Percentiles rank a stretch among this genome's conserved stretches.
phyloP scores from a whole-genome alignment of 2,329 filamentous ascomycete genomes.

The Colletotrichum graminicola region DNA sequence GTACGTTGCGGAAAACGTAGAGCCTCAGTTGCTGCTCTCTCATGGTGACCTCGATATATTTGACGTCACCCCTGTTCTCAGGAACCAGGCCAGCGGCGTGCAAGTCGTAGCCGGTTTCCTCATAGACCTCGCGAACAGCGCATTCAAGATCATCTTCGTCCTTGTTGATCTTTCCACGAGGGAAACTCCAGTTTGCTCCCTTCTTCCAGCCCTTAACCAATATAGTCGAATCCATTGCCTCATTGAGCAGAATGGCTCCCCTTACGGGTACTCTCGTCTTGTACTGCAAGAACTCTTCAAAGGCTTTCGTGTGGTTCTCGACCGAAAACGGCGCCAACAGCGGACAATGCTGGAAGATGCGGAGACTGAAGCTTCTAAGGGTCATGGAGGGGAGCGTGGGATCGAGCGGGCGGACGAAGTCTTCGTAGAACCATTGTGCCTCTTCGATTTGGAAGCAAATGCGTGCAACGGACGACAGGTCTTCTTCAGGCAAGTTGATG shows the following conservation, averaged over 20 bases:
- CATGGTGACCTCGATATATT: conserved; percentile 90
- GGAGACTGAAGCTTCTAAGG: conserved; percentile 85
- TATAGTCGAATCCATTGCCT: conserved; percentile 93
- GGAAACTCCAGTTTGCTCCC: conserved; percentile 95
- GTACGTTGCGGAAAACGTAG: conserved; percentile 91
- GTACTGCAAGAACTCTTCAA: conserved; percentile 92
- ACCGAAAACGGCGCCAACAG: conserved; percentile 84
- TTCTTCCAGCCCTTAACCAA: conserved; percentile 99
- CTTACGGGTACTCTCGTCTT: conserved; percentile 95
- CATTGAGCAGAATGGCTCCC: conserved; percentile 92
- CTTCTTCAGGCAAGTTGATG: conserved; percentile 93
- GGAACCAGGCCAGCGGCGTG: conserved; percentile 80
- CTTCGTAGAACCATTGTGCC: conserved; percentile 99
- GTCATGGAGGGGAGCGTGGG: conserved; percentile 86
- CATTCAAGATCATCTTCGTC: conserved; percentile 95
- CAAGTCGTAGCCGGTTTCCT: conserved; percentile 94
- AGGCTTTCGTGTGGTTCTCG: conserved; percentile 83
- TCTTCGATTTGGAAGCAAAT: conserved; percentile 99
- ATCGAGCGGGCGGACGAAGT: conserved; percentile 94
- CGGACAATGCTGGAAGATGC: conserved; percentile 95
- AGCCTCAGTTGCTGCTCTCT: conserved; percentile 92
- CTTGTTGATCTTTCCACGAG: conserved; percentile 97
- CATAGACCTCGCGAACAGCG: conserved; percentile 92
- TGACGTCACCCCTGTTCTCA: conserved; percentile 73
- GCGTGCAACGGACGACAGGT: conserved; percentile 88